These are phyloP conservation scores for Candida piceae DNA, from an alignment of 805 yeast genomes.

Conservation along the genomic window DNA sequence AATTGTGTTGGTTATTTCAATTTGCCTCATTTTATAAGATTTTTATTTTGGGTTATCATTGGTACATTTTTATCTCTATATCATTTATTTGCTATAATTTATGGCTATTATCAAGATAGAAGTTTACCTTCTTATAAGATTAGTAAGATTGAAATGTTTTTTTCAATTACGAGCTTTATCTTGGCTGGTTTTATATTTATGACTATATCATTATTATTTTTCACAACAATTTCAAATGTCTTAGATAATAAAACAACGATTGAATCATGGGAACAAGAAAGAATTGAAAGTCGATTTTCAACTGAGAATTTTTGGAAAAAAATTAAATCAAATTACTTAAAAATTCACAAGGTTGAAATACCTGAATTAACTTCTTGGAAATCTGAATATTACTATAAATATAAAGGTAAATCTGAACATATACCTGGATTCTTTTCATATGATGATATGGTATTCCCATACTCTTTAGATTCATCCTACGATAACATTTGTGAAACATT, in stretches of 20 bases:
- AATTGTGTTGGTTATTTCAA: constrained; percentile 83
- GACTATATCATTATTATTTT: constrained; percentile 52
- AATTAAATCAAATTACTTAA: constrained; percentile 39
- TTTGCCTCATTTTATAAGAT: constrained; percentile 75
- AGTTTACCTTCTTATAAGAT: constrained; percentile 53
- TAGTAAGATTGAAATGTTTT: constrained; percentile 45
- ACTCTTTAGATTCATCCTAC: constrained; percentile 58
- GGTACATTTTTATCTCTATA: constrained; percentile 44
- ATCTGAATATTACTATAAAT: not conserved
- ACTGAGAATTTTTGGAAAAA: constrained; percentile 49
- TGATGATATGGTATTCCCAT: constrained; percentile 78
- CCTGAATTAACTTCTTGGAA: constrained; percentile 47
- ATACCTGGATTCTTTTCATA: constrained; percentile 37
- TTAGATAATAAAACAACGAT: constrained; percentile 78
- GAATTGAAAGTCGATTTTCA: constrained; percentile 63
- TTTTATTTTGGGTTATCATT: constrained; percentile 59
- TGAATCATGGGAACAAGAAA: constrained; percentile 87
- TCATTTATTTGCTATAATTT: constrained; percentile 37
- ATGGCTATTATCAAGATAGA: constrained; percentile 42
- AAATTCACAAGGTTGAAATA: constrained; percentile 33
- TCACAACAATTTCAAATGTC: constrained; percentile 57
- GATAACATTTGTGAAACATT: constrained; percentile 46
- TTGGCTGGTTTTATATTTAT: constrained; percentile 54
- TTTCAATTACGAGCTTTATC: constrained; percentile 51
- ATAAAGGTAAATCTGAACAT: constrained; percentile 5